Evolutionary conservation across 441 rosid species (phyloP).

Genomic region (Gossypium gossypioides): DNA sequence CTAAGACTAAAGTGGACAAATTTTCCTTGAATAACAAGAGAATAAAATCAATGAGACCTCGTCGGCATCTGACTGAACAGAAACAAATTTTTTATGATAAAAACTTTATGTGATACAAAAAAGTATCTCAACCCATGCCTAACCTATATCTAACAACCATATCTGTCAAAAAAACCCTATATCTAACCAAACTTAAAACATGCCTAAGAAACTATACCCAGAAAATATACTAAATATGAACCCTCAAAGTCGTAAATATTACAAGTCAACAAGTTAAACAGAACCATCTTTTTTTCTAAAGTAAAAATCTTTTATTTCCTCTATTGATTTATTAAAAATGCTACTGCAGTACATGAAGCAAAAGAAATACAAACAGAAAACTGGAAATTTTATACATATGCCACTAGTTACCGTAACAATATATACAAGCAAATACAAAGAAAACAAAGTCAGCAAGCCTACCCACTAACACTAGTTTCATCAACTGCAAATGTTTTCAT

Average conservation of each 20-base stretch:
- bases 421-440: slow-evolving; percentile 2
- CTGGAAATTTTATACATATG: not conserved
- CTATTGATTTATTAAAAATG: not conserved
- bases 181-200: not conserved
- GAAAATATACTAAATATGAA: not conserved
- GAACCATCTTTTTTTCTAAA: not conserved
- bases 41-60: not conserved
- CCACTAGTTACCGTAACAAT: not conserved
- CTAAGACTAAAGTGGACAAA: not conserved
- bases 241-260: not conserved
- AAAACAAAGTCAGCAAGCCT: slow-evolving; percentile 25
- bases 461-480: slow-evolving; percentile 99
- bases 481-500: slow-evolving; percentile 99
- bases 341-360: not conserved
- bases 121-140: not conserved
- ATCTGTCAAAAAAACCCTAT: not conserved
- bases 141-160: not conserved
- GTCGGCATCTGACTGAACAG: not conserved
- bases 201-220: not conserved
- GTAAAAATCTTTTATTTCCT: not conserved
- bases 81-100: not conserved
- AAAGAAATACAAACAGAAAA: not conserved
- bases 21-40: not conserved
- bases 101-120: not conserved
- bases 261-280: not conserved